A percentile compares a stretch with the other conserved stretches of the same genome.
phyloP scores from a whole-genome alignment of 2,329 filamentous ascomycete species.

The Aspergillus proliferans region DNA sequence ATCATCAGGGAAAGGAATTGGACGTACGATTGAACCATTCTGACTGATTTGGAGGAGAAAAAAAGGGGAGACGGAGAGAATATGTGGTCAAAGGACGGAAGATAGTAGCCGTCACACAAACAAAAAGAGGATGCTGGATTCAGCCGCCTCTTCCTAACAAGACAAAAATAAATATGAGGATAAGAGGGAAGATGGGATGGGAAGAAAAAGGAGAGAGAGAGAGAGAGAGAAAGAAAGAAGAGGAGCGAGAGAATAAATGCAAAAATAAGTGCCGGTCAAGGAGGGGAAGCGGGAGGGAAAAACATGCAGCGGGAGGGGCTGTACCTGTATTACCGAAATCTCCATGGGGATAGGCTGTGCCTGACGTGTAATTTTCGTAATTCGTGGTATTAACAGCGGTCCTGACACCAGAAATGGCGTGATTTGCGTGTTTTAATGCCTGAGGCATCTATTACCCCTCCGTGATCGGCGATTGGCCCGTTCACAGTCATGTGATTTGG shows the following conservation, averaged over 20 bases:
- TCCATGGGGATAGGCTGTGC: not conserved
- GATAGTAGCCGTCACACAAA: conserved; percentile 3
- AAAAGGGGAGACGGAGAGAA: conserved; percentile 5
- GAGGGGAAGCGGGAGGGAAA: not conserved
- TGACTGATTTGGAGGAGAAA: conserved; percentile 29
- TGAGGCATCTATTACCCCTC: not conserved
- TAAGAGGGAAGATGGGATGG: conserved; percentile 14
- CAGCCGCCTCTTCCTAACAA: conserved; percentile 19
- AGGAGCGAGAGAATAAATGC: conserved; percentile 5
- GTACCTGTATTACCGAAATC: not conserved
- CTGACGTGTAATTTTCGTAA: conserved; percentile 12
- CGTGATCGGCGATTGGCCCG: not conserved
- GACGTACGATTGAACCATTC: conserved; percentile 56
- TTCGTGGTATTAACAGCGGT: not conserved
- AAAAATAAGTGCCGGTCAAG: conserved; percentile 1
- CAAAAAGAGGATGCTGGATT: conserved; percentile 16
- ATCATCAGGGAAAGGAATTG: not conserved
- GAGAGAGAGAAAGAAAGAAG: conserved; percentile 6
- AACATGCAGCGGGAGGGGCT: not conserved
- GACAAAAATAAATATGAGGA: conserved; percentile 9
- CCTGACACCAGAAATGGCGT: conserved; percentile 3
- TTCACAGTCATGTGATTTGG: not conserved
- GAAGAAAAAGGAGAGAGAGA: conserved; percentile 21
- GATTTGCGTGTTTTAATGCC: not conserved
- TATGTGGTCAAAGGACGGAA: conserved; percentile 2